Base-by-base conservation (phyloP, 768 basidiomycete genomes). In the Serendipita sp. region DNA sequence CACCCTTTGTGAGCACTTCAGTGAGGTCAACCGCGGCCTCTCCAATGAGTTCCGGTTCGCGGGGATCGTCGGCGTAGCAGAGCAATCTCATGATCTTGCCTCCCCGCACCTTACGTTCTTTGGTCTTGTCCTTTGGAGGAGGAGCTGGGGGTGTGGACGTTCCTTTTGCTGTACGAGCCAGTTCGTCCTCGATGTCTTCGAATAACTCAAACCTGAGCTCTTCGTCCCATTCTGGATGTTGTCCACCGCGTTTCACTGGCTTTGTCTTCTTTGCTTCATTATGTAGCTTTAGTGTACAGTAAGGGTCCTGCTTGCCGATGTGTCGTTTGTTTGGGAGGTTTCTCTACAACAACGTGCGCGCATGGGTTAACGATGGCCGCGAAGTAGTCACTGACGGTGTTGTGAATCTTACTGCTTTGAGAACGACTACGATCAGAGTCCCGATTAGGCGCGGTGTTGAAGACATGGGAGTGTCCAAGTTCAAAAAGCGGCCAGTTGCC, bases 201-300 rank as follows among this genome's bases (percentile, higher is more conserved):
- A 79, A 82, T 51, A 99, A 78, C 30, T 86, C 85, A 75, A 97
- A 98, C 47, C 96, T 86, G 71, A 98, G 79, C 75, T 99, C 96
- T 70, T 96, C 93, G 72, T 99, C 96, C 94, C 96, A 99, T 75
- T 92, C 92, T 3, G 96, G 96, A 74, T 96, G 93, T 73, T 99
- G 96, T 16, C 96, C 96, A 60, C 96, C 96, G 35, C 91, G 86
- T 73, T 90, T 94, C 73, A 97, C 87, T n/a, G 91, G 85, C 73
- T 88, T 91, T 3, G 95, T 98, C 63, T 89, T 81, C 66, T 85
- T 83, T 71, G 85, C 93, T 74, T 93, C 86, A 60, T 85, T 84
- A 71, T 90, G 87, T 63, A 93, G 77, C 2, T 79, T 77, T 30
- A 95, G 81, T 28, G 84, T 76, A 69, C 92, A 96, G 74, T 95